A percentile compares a stretch with the other conserved stretches of the same genome.
Conservation (phyloP, 495 filamentous ascomycete species). For the Aspergillus cavernicola region DNA sequence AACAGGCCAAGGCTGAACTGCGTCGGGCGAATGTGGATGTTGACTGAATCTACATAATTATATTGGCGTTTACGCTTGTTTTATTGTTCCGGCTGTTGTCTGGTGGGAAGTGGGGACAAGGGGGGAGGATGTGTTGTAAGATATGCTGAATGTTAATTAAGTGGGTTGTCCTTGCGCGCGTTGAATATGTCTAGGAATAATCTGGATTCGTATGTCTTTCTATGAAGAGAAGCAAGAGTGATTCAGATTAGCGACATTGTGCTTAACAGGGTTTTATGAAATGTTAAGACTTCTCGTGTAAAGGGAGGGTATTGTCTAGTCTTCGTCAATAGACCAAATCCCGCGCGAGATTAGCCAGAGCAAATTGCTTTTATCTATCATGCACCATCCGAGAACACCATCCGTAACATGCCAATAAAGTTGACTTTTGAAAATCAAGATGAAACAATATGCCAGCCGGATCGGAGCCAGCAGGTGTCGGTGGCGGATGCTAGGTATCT, state of each 20-base stretch:
- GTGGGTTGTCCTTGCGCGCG: background rate
- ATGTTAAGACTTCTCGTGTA: background rate
- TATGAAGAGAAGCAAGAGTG: background rate
- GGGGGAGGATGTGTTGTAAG: background rate
- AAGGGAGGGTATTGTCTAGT: background rate
- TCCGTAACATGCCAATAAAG: constrained; percentile 17
- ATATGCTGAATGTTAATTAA: background rate
- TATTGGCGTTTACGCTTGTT: background rate
- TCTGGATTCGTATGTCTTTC: background rate
- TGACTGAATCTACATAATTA: constrained; percentile 28
- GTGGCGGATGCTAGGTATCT: background rate
- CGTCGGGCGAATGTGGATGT: constrained; percentile 48
- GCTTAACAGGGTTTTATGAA: background rate
- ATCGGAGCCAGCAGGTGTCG: background rate
- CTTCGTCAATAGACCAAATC: background rate
- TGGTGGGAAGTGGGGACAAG: background rate
- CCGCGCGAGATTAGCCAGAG: background rate
- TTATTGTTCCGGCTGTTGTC: background rate
- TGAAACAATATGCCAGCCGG: constrained; percentile 6
- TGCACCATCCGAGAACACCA: constrained; percentile 30
- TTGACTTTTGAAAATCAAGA: background rate
- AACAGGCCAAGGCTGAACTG: constrained; percentile 48
- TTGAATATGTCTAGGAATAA: background rate
- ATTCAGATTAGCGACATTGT: background rate
- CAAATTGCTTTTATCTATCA: constrained; percentile 19